Conservation (phyloP, 345 rosid genomes). For the Arabidopsis suecica region DNA sequence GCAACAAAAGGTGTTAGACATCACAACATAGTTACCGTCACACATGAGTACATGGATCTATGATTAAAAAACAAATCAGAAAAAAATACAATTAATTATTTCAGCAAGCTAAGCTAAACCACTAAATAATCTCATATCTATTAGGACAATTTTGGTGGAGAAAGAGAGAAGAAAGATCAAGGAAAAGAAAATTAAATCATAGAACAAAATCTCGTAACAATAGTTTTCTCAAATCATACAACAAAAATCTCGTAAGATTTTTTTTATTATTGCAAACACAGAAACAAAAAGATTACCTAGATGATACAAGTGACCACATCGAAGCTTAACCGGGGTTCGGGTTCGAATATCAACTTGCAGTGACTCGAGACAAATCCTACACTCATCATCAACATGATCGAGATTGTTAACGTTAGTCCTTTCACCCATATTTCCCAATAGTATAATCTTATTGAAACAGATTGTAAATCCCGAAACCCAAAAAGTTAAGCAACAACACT, state of each 20-base stretch:
- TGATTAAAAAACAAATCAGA: neutral
- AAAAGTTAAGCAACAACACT: neutral
- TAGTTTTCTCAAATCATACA: too few relatives aligned
- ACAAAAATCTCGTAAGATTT: too few relatives aligned
- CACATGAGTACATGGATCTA: neutral
- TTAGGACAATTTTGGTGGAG: neutral
- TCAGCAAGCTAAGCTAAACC: neutral
- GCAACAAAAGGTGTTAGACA: neutral
- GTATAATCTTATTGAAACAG: neutral
- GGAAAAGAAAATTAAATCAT: too few relatives aligned
- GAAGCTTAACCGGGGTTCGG: neutral
- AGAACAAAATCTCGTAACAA: too few relatives aligned
- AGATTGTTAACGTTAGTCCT: neutral
- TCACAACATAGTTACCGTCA: neutral
- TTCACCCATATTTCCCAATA: neutral
- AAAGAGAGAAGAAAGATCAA: too few relatives aligned
- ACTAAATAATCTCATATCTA: neutral
- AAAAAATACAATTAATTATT: neutral
- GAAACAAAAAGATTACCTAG: neutral
- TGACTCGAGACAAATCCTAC: neutral
- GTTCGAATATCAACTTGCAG: neutral
- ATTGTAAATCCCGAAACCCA: too few relatives aligned
- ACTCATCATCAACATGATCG: neutral
- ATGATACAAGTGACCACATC: constrained; percentile 6
- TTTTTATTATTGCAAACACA: neutral